Base-by-base conservation (phyloP, 1,284 basidiomycete species). In the Tetrapyrgos nigripes region DNA sequence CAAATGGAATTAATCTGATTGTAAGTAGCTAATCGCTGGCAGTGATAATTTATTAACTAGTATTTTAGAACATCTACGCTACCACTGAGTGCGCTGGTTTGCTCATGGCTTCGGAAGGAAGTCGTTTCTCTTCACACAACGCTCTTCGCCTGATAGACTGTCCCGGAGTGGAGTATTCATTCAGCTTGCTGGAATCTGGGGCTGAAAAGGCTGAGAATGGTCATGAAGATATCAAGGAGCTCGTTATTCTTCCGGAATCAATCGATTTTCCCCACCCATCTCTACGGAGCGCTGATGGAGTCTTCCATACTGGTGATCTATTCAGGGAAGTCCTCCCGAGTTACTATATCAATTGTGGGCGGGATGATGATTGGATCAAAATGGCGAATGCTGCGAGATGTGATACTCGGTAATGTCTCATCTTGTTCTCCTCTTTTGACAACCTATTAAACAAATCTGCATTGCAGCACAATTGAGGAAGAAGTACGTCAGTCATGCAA, bases 351-450 rank as follows among this genome's bases (percentile, higher is more conserved):
- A 71, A 67, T 55, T 67, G 70, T 19, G 68, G 69, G 26, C 53
- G 69, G 10, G 68, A 64, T 28, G 68, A 70, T 46, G 69, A 70
- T 51, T 72, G 68, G 69, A 69, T 72, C 45, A 57, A 64, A 31
- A 71, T 66, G 13, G 68, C 67, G 21, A 59, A 60, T 5, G 59
- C 58, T 2, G 55, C 50, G 9, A 69, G 69, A 58, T 73, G 71
- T 53, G 69, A 72, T 53, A 69, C 66, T 3, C 68, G 66, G 68
- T 70, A 48, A 51, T 58, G 24, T 3, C 14, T 23, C 29, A 26
- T 24, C 9, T 14, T 4, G 13, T 52, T 49, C 13, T 49, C 9
- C 24, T 26, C 19, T 19, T 19, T 13, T 48, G 3, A 24, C 27
- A 21, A 17, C 13, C 21, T 14, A 3, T 26, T 26, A 24, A 23